Conservation (phyloP, 2,329 filamentous ascomycete genomes). For the Talaromyces sp. region DNA sequence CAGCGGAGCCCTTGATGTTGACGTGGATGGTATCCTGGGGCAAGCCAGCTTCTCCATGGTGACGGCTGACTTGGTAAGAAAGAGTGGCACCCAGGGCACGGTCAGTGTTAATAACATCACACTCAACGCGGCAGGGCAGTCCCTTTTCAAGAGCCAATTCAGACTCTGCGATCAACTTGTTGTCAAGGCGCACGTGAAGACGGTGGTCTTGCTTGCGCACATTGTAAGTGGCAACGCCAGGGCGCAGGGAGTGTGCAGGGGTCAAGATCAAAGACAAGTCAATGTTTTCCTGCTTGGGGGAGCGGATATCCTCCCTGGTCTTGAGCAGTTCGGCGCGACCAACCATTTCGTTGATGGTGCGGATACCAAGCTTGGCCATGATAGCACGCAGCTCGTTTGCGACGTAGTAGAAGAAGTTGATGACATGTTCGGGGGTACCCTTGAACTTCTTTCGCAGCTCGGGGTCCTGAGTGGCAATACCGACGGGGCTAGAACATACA, state of each 20-base stretch:
- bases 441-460: slow-evolving; percentile 89
- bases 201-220: slow-evolving; percentile 96
- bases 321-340: slow-evolving; percentile 81
- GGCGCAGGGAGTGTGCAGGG: slow-evolving; percentile 90
- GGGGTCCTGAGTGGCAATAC: slow-evolving; percentile 94
- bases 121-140: slow-evolving; percentile 86
- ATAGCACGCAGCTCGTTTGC: slow-evolving; percentile 94
- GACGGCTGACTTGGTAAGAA: slow-evolving; percentile 92
- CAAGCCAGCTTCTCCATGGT: slow-evolving; percentile 81
- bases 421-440: slow-evolving; percentile 90
- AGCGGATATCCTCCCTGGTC: slow-evolving; percentile 82
- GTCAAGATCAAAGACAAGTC: slow-evolving; percentile 89
- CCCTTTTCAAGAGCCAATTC: slow-evolving; percentile 94
- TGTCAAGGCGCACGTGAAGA: slow-evolving; percentile 87
- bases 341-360: slow-evolving; percentile 97
- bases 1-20: slow-evolving; percentile 93
- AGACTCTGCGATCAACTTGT: slow-evolving; percentile 93
- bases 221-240: slow-evolving; percentile 93
- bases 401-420: slow-evolving; percentile 98
- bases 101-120: slow-evolving; percentile 94
- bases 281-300: slow-evolving; percentile 84
- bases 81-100: slow-evolving; percentile 88
- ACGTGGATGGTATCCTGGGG: slow-evolving; percentile 92
- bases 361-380: slow-evolving; percentile 92
- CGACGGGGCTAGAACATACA: slow-evolving; percentile 70